Percentiles rank a stretch among this genome's conserved stretches.
These are phyloP conservation scores for Vigna hirtella DNA, from an alignment of 306 rosid genomes.

Conservation along the genomic window DNA sequence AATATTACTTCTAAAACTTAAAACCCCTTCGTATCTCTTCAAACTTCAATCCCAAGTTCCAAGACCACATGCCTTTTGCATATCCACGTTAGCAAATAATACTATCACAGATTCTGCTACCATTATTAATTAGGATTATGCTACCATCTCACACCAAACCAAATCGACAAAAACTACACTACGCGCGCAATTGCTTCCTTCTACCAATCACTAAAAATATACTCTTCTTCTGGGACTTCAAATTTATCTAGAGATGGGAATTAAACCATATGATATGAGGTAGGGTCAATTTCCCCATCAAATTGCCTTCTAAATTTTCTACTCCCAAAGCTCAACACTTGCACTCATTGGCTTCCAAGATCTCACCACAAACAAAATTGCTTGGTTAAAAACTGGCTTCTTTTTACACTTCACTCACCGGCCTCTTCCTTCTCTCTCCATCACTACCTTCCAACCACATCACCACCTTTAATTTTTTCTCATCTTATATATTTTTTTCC, in stretches of 20 bases:
- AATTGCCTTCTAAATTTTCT: conserved; percentile 40
- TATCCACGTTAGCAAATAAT: conserved; percentile 1
- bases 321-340: conserved; percentile 52
- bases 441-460: conserved; percentile 23
- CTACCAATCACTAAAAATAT: neutral
- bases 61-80: conserved; percentile 22
- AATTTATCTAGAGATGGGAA: too few relatives aligned
- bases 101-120: too few relatives aligned
- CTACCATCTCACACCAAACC: neutral
- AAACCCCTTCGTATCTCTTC: neutral
- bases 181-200: conserved; percentile 30
- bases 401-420: neutral
- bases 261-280: too few relatives aligned
- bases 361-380: conserved; percentile 6
- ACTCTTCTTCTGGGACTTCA: too few relatives aligned
- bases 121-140: too few relatives aligned
- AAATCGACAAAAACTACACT: conserved; percentile 41
- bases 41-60: conserved; percentile 4
- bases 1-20: too few relatives aligned
- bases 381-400: neutral
- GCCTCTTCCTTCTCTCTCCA: conserved; percentile 7
- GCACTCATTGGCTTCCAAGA: conserved; percentile 44
- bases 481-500: neutral
- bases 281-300: conserved; percentile 32
- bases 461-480: conserved; percentile 4